Evolutionary conservation across 257 asterid genomes (phyloP).

Genomic region (Solanum arcanum): DNA sequence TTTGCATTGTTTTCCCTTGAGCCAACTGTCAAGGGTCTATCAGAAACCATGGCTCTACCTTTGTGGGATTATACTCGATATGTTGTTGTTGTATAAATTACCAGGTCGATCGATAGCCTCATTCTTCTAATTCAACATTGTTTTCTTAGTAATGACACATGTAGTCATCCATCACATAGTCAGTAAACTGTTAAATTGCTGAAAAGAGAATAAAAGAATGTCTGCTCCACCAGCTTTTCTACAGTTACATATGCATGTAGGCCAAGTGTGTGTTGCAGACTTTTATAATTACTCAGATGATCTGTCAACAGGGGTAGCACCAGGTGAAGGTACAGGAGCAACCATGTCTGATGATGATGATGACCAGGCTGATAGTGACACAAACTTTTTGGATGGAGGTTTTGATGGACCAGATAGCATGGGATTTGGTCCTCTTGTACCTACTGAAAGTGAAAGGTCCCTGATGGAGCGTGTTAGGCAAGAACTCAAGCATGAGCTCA

Average conservation of each 20-base stretch:
- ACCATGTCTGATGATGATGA: constrained; percentile 98
- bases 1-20: neutral
- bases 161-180: neutral
- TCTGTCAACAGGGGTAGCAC: constrained; percentile 64
- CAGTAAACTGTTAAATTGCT: neutral
- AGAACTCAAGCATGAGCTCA: constrained; percentile 89
- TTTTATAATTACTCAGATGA: neutral
- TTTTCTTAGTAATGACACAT: neutral
- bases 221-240: neutral
- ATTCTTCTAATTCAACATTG: neutral
- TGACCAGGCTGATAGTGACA: constrained; percentile 78
- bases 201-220: neutral
- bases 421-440: constrained; percentile 95
- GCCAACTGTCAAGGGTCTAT: neutral
- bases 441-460: constrained; percentile 88
- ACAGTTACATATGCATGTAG: neutral
- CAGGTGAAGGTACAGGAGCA: constrained; percentile 97
- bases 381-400: constrained; percentile 80
- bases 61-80: neutral
- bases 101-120: neutral
- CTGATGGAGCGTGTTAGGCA: constrained; percentile 97
- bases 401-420: constrained; percentile 71
- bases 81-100: neutral
- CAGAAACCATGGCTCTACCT: neutral
- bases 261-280: neutral